Base-by-base conservation (phyloP, 768 basidiomycete species). In the Lactarius deliciosus region DNA sequence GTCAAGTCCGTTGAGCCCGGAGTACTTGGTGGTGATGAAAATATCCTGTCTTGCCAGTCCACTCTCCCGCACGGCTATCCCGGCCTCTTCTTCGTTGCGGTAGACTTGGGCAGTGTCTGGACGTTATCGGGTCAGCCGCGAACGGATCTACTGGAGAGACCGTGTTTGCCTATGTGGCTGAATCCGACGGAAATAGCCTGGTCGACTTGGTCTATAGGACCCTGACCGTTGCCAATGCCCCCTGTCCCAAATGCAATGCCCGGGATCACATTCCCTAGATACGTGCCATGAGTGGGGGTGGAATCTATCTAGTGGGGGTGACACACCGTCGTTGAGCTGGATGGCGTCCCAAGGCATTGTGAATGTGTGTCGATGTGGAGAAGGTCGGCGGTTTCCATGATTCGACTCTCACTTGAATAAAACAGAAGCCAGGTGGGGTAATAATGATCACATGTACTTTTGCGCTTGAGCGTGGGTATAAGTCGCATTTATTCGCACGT, bases 1-100 rank as follows among this genome's bases (percentile, higher is more conserved):
- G 66, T 83, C 82, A 61, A 85, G 74, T 2, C 81, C 83, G 60
- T 81, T 73, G 61, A 75, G 60, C 1, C 84, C 85, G 18, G 85
- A 85, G 71, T 81, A 88, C 71, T 89, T 88, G 36, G 87, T 89
- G 3, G 87, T 89, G 69, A 91, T 81, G 74, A 80, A 89, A 30
- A 89, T 69, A 1, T 87, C 84, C 16, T 78, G 64, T n/a, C 87
- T 81, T 43, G 79, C 71, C 5, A 86, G 78, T 1, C 86, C 86
- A 66, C 83, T 86, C 69, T 88, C 82, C 22, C 77, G 79, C 40
- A 75, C 71, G 10, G 73, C 85, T 47, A 72, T 72, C 3, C 86
- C 86, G 9, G 81, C 83, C 69, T 89, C 86, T 2, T 71, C 72
- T 75, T 88, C 86, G 65, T 88, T 89, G n/a, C 78, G 65, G 74